Evolutionary conservation across 495 filamentous ascomycete species (phyloP), one percentile per base, ranked within the genome.

Genomic region (Parathielavia hyrcaniae): DNA sequence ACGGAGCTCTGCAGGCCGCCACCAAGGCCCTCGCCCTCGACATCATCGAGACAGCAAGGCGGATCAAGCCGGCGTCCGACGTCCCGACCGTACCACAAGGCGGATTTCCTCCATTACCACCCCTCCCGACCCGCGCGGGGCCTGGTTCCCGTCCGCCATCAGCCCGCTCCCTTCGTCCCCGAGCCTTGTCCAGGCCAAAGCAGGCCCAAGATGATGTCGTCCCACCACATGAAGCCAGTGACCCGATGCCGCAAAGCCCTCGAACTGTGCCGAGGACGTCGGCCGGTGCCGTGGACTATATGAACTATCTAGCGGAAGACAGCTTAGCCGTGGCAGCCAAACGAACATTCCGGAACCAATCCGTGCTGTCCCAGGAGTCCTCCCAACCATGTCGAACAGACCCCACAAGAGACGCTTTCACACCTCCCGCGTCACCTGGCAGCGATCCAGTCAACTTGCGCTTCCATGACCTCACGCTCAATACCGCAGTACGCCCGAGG

Each of bases 11-110:
- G 1, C 72, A 73, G 52, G 64, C 66, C 0, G 67, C 69, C 1
- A 67, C 71, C 16, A 75, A 71, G 60, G 56, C 69, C 0, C 65
- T 75, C 23, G 72, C 72, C 39, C 62, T 75, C 4, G 67, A 71
- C 36, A 61, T 73, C 11, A 59, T 71, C 53, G 72, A 75, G 23
- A 72, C 62, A 3, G 67, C 67, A 10, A 67, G 61, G 55, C 59
- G 72, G 9, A 14, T 73, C 22, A 67, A 68, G 35, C 45, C 68
- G 30, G 65, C 67, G 20, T 38, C 59, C 22, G 8, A 17, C 35
- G 16, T 36, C 19, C 12, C 47, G 17, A 39, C 55, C 7, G 55
- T 55, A 47, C 65, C 44, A 35, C 57, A 39, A 23, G 52, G 51
- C 22, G 61, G 40, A 0, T 67, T 67, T 19, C 67, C 67, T 19